phyloP scores from a whole-genome alignment of 257 asterid species.

The Solanum verrucosum region DNA sequence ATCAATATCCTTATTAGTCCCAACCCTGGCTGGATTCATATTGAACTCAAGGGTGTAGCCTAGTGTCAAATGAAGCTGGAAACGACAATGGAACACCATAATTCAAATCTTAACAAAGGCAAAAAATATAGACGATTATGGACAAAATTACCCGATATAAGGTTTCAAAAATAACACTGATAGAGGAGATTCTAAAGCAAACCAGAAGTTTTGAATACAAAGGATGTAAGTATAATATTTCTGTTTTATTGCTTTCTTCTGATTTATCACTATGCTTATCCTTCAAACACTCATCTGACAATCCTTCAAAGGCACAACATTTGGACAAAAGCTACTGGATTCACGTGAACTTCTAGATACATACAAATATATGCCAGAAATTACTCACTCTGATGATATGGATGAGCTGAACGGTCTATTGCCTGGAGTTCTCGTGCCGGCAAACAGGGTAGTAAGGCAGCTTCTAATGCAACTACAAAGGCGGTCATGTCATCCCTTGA shows the following conservation, averaged over 20 bases:
- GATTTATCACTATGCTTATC: background rate
- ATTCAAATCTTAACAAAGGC: background rate
- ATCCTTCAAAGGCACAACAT: background rate
- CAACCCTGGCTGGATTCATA: background rate
- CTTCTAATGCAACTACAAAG: slow-evolving; percentile 79
- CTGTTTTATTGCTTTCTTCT: background rate
- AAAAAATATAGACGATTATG: background rate
- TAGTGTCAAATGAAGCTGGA: background rate
- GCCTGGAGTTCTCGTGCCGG: slow-evolving; percentile 99
- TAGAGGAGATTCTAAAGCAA: background rate
- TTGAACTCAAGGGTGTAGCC: background rate
- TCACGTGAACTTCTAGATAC: background rate
- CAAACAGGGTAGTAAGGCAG: slow-evolving; percentile 86
- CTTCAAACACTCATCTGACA: background rate
- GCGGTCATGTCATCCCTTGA: slow-evolving; percentile 64
- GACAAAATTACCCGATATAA: background rate
- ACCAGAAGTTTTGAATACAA: background rate
- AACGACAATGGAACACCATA: background rate
- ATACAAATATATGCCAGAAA: background rate
- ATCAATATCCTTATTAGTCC: background rate
- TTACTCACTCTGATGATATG: slow-evolving; percentile 89
- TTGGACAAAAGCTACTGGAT: background rate
- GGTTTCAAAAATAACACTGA: background rate
- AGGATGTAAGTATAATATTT: background rate
- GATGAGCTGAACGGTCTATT: slow-evolving; percentile 93